Conservation (phyloP, 495 filamentous ascomycete species). For the Trypethelium eluteriae region DNA sequence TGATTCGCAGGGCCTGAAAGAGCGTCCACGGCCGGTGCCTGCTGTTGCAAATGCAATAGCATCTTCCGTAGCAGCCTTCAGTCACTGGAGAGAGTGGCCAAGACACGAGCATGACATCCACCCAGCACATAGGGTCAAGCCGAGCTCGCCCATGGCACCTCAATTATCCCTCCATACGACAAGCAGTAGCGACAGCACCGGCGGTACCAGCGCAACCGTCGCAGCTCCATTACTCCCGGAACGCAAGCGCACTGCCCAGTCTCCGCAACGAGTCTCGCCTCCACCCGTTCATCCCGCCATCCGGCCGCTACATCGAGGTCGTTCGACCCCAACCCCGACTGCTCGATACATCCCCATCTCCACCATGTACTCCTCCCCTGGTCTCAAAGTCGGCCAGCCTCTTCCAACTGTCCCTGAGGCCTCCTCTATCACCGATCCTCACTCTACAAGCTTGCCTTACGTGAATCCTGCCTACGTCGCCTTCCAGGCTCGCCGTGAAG, state of each 20-base stretch:
- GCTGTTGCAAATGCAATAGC: too few relatives aligned
- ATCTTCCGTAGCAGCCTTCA: too few relatives aligned
- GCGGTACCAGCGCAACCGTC: neutral
- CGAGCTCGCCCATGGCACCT: neutral
- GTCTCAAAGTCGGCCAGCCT: neutral
- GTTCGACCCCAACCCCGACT: neutral
- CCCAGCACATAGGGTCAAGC: neutral
- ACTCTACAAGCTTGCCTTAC: neutral
- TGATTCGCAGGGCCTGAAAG: neutral
- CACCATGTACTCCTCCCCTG: neutral
- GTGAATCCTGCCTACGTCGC: slow-evolving; percentile 1
- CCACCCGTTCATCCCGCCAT: neutral
- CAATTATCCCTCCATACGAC: neutral
- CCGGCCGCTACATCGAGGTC: neutral
- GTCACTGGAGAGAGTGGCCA: too few relatives aligned
- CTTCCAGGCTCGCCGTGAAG: neutral
- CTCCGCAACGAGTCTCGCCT: neutral
- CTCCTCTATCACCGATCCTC: neutral
- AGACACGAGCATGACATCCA: neutral
- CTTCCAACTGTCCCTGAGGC: neutral
- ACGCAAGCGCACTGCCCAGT: neutral
- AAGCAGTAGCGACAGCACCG: neutral
- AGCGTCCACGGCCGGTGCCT: too few relatives aligned
- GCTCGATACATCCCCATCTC: neutral
- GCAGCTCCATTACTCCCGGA: neutral